A percentile compares a stretch with the other conserved stretches of the same genome.
phyloP scores from a whole-genome alignment of 352 stramenopile species.

The Globisporangium nagaii region DNA sequence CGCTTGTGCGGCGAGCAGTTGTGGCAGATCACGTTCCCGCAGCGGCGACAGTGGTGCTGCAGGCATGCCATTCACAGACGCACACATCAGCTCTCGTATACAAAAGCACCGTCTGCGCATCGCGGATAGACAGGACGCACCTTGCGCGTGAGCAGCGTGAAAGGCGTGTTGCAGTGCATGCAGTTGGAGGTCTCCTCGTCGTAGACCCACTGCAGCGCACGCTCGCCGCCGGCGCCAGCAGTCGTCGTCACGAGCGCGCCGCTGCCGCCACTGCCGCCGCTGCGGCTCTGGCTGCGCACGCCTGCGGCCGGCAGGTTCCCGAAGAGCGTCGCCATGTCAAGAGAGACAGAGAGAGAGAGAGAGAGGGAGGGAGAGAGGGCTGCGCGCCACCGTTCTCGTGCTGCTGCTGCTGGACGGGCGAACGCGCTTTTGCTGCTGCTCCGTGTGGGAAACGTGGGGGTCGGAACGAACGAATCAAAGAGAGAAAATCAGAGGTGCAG shows the following conservation, averaged over 20 bases:
- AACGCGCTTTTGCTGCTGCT: neutral
- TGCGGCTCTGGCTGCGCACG: constrained; percentile 35
- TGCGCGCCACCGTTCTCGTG: too few relatives aligned
- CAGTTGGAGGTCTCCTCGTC: constrained; percentile 83
- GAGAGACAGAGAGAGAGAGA: too few relatives aligned
- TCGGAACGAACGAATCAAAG: too few relatives aligned
- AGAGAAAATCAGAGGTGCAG: too few relatives aligned
- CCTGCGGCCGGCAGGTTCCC: constrained; percentile 58
- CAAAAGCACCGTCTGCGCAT: too few relatives aligned
- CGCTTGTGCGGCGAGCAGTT: constrained; percentile 86
- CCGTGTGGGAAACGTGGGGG: too few relatives aligned
- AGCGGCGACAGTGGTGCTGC: constrained; percentile 79
- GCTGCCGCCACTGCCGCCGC: constrained; percentile 9
- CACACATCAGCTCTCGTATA: neutral
- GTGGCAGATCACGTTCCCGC: constrained; percentile 80
- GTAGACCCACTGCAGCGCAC: constrained; percentile 74
- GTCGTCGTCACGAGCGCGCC: constrained; percentile 30
- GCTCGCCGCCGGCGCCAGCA: constrained; percentile 26
- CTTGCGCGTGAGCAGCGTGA: constrained; percentile 81
- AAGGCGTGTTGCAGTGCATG: constrained; percentile 85
- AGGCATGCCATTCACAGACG: neutral
- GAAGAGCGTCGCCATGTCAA: constrained; percentile 64
- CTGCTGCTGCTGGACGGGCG: too few relatives aligned
- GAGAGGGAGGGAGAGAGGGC: too few relatives aligned
- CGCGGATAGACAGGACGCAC: constrained; percentile 15